Percentiles rank a stretch among this genome's conserved stretches.
Conservation (phyloP, 1,139 yeast genomes). For the Hemisphaericaspora lyxosophila region DNA sequence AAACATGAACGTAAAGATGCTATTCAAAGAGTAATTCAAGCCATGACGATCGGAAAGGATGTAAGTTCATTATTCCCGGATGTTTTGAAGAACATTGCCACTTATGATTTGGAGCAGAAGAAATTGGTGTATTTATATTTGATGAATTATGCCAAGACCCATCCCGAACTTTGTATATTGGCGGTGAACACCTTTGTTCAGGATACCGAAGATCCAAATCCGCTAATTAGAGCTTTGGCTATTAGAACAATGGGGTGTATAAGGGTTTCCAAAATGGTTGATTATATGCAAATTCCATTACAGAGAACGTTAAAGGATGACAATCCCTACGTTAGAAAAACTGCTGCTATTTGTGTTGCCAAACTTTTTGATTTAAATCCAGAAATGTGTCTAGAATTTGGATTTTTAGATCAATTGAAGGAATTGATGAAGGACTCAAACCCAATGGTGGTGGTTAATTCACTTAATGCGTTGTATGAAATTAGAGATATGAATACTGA, state of each 20-base stretch:
- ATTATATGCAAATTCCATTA: slow-evolving; percentile 88
- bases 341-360: slow-evolving; percentile 97
- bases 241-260: slow-evolving; percentile 99
- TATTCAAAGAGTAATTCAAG: slow-evolving; percentile 93
- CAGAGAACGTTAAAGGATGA: slow-evolving; percentile 84
- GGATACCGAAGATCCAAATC: slow-evolving; percentile 96
- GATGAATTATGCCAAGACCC: slow-evolving; percentile 96
- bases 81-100: slow-evolving; percentile 92
- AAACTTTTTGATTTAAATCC: slow-evolving; percentile 88
- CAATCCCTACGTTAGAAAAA: slow-evolving; percentile 95
- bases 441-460: slow-evolving; percentile 97
- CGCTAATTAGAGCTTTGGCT: slow-evolving; percentile 92
- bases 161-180: slow-evolving; percentile 91
- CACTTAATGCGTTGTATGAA: slow-evolving; percentile 82
- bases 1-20: slow-evolving; percentile 95
- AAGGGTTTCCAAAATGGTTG: slow-evolving; percentile 91
- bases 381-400: slow-evolving; percentile 79
- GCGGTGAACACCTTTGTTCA: slow-evolving; percentile 97
- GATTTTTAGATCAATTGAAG: slow-evolving; percentile 71
- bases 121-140: slow-evolving; percentile 90
- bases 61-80: slow-evolving; percentile 95
- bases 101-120: slow-evolving; percentile 95
- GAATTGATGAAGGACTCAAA: slow-evolving; percentile 80
- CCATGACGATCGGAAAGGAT: slow-evolving; percentile 99
- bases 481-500: slow-evolving; percentile 63